Conservation (phyloP, 78 protist genomes). For the Creolimax fragrantissima region DNA sequence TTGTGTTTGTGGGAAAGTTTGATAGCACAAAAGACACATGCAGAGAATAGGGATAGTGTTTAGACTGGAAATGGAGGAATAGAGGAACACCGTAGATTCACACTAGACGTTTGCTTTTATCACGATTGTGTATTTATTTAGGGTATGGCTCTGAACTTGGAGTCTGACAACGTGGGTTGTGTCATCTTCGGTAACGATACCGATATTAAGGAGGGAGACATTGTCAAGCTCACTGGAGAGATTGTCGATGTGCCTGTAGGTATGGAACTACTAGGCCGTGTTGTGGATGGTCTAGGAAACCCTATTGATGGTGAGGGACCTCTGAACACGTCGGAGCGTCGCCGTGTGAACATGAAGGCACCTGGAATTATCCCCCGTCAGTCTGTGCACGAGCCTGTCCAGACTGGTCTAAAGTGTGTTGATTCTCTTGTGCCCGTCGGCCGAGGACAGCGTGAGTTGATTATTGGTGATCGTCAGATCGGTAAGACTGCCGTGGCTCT, state of each 20-base stretch:
- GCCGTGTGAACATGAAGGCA: slow-evolving; percentile 63
- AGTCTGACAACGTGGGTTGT: slow-evolving; percentile 63
- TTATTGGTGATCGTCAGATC: slow-evolving; percentile 75
- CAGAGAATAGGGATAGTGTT: too few relatives aligned
- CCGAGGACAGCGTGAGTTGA: slow-evolving; percentile 78
- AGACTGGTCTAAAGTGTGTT: slow-evolving; percentile 66
- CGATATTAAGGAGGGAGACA: slow-evolving; percentile 54
- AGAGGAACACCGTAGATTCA: too few relatives aligned
- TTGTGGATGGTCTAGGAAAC: slow-evolving; percentile 56
- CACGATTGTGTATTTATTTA: not conserved
- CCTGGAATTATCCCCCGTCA: slow-evolving; percentile 62
- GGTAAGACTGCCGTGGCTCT: slow-evolving; percentile 71
- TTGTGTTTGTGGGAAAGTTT: too few relatives aligned
- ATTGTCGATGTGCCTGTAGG: slow-evolving; percentile 62
- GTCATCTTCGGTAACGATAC: slow-evolving; percentile 62
- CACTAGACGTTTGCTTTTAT: too few relatives aligned
- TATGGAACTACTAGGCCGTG: slow-evolving; percentile 52
- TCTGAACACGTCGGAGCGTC: slow-evolving; percentile 13
- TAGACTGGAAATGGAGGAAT: too few relatives aligned
- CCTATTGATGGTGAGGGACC: slow-evolving; percentile 60
- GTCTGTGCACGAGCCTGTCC: slow-evolving; percentile 73
- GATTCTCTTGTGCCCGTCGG: slow-evolving; percentile 77
- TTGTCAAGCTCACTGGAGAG: slow-evolving; percentile 65
- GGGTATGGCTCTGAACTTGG: slow-evolving; percentile 67
- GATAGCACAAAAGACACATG: too few relatives aligned